These are phyloP conservation scores for Nemania sp. DNA, from an alignment of 2,329 filamentous ascomycete genomes.

Conservation along the genomic window DNA sequence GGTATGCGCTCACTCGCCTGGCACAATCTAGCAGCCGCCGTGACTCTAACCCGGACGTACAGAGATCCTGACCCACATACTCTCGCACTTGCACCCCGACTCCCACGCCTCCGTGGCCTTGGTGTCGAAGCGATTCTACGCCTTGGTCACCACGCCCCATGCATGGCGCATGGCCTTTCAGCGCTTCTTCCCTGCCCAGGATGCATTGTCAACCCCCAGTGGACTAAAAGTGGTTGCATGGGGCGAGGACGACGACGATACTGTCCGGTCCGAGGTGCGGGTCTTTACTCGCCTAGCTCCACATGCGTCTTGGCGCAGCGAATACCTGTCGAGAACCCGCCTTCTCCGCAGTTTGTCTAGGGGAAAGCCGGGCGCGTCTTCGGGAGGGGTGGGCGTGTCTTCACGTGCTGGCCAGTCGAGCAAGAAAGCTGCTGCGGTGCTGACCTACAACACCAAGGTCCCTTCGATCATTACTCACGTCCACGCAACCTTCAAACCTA, in stretches of 20 bases:
- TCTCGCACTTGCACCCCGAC: constrained; percentile 86
- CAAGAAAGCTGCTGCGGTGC: constrained; percentile 72
- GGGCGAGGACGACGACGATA: constrained; percentile 55
- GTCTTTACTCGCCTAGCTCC: constrained; percentile 82
- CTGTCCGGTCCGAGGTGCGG: constrained; percentile 72
- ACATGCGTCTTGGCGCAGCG: constrained; percentile 91
- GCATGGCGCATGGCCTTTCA: constrained; percentile 93
- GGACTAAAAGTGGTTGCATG: constrained; percentile 46
- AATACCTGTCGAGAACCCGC: constrained; percentile 87
- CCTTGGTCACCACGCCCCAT: constrained; percentile 85
- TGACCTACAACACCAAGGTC: constrained; percentile 85
- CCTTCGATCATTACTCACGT: constrained; percentile 79
- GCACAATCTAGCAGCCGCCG: constrained; percentile 21
- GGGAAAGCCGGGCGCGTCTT: constrained; percentile 73
- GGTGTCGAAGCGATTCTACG: constrained; percentile 86
- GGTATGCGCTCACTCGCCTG: constrained; percentile 61
- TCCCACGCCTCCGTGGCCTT: constrained; percentile 82
- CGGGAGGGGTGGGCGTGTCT: constrained; percentile 56
- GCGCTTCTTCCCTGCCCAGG: constrained; percentile 83
- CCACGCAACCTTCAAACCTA: constrained; percentile 72
- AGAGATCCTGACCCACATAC: constrained; percentile 91
- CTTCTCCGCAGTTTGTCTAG: constrained; percentile 79
- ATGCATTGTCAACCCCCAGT: constrained; percentile 51
- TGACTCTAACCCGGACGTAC: constrained; percentile 34
- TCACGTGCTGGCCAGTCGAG: constrained; percentile 55